These are phyloP conservation scores for Hypholoma sublateritium DNA, from an alignment of 768 basidiomycete species.

Conservation along the genomic window DNA sequence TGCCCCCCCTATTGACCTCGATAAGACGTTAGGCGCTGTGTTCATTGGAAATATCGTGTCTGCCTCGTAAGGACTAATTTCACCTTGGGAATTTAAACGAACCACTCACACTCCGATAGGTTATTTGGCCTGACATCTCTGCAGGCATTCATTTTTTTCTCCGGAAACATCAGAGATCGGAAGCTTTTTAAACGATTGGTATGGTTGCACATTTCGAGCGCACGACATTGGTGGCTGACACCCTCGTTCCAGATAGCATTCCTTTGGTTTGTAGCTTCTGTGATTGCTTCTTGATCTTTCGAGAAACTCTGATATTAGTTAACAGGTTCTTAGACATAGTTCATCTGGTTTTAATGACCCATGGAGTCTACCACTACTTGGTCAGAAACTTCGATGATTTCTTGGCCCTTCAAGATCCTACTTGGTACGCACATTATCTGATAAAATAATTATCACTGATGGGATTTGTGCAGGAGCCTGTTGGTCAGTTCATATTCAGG, in stretches of 20 bases:
- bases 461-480: conserved; percentile 14
- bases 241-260: conserved; percentile 15
- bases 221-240: background rate
- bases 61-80: conserved; percentile 6
- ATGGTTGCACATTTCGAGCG: background rate
- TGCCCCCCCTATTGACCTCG: conserved; percentile 16
- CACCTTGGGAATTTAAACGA: background rate
- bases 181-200: conserved; percentile 19
- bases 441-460: background rate
- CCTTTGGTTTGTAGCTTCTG: conserved; percentile 13
- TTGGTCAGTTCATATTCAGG: conserved; percentile 7
- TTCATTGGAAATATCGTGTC: conserved; percentile 21
- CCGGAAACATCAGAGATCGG: conserved; percentile 16
- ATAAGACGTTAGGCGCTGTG: conserved; percentile 20
- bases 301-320: background rate
- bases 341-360: conserved; percentile 21
- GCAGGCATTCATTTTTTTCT: conserved; percentile 21
- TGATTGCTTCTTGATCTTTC: too few species aligned
- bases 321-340: conserved; percentile 19
- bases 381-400: conserved; percentile 15
- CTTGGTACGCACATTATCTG: conserved; percentile 11
- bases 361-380: conserved; percentile 22
- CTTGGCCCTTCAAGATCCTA: conserved; percentile 15
- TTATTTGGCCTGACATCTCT: conserved; percentile 22
- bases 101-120: conserved; percentile 2